These are phyloP conservation scores for Aspergillus baeticus DNA, from an alignment of 495 filamentous ascomycete species.

Conservation along the genomic window DNA sequence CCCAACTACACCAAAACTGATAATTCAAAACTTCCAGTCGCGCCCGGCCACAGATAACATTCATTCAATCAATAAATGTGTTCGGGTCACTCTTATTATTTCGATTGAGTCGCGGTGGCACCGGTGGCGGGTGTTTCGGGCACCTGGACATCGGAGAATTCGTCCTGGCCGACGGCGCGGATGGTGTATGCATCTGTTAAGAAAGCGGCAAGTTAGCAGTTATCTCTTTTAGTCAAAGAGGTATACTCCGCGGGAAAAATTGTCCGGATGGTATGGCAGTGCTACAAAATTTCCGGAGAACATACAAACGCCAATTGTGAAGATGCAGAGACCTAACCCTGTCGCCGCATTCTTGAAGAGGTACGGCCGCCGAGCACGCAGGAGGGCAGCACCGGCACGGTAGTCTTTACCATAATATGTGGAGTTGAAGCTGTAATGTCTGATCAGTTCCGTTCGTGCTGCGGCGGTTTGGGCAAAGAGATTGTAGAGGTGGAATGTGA, in stretches of 20 bases:
- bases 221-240: too few relatives aligned
- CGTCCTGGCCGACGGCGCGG: constrained; percentile 86
- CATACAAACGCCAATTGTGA: constrained; percentile 81
- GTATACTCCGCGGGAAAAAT: too few relatives aligned
- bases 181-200: constrained; percentile 82
- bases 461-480: neutral
- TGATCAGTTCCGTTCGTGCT: neutral
- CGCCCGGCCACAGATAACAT: too few relatives aligned
- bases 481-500: too few relatives aligned
- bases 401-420: constrained; percentile 89
- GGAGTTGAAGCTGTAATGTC: constrained; percentile 60
- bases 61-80: neutral
- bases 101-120: constrained; percentile 23
- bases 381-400: constrained; percentile 76
- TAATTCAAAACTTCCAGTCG: neutral
- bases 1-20: constrained; percentile 13
- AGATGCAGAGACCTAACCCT: constrained; percentile 64
- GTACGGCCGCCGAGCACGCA: constrained; percentile 87
- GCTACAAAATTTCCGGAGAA: neutral
- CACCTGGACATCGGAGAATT: constrained; percentile 93
- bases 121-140: constrained; percentile 61
- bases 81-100: neutral
- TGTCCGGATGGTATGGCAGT: too few relatives aligned
- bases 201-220: neutral
- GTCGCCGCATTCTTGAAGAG: constrained; percentile 84